Evolutionary conservation across 164 flowering plant species (phyloP).

Genomic region (Magnolia officinalis): DNA sequence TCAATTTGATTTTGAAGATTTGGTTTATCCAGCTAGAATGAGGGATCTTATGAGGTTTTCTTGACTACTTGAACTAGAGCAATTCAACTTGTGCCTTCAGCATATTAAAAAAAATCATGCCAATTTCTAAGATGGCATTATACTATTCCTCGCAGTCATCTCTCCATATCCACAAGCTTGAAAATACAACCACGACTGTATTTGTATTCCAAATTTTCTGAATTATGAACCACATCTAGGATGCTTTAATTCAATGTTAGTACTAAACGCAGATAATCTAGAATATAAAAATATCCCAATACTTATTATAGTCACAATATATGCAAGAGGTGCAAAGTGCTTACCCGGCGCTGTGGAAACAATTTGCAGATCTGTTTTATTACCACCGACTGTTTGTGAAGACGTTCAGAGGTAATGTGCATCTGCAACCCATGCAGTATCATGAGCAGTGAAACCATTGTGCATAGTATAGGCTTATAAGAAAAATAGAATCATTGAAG

Average conservation of each 20-base stretch:
- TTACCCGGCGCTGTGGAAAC: constrained; percentile 89
- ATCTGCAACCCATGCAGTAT: constrained; percentile 48
- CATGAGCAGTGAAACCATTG: neutral
- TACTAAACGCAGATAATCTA: neutral
- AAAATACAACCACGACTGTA: no score
- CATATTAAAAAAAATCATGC: no score
- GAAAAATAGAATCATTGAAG: neutral
- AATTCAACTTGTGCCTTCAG: no score
- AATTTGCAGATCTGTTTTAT: constrained; percentile 89
- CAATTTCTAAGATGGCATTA: no score
- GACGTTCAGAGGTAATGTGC: constrained; percentile 82
- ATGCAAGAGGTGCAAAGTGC: constrained; percentile 9
- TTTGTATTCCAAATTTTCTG: no score
- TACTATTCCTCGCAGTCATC: no score
- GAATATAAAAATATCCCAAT: neutral
- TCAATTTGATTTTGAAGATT: no score
- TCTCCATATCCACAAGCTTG: no score
- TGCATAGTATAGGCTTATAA: neutral
- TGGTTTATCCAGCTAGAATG: no score
- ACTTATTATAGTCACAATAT: neutral
- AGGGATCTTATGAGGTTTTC: no score
- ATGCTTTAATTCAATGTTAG: neutral
- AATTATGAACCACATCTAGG: neutral
- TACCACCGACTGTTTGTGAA: constrained; percentile 85
- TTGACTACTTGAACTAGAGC: no score